phyloP scores from a whole-genome alignment of 1,284 basidiomycete genomes.

The Trametes polyzona region DNA sequence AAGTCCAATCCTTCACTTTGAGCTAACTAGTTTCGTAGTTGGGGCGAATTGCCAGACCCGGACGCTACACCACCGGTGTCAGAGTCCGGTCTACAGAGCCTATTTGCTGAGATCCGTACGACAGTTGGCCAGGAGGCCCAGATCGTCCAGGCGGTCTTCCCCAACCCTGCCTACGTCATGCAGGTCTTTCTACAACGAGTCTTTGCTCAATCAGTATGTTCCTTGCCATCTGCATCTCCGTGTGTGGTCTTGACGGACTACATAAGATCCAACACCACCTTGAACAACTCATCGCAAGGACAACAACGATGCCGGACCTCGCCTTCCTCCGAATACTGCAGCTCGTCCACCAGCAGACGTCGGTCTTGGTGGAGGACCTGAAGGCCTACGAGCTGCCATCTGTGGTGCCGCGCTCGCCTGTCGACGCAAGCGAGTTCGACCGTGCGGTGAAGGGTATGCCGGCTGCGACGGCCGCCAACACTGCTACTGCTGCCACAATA shows the following conservation, averaged over 20 bases:
- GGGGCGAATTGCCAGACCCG: constrained; percentile 82
- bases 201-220: constrained; percentile 92
- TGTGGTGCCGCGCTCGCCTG: constrained; percentile 60
- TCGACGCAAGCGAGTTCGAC: constrained; percentile 63
- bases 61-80: constrained; percentile 77
- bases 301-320: constrained; percentile 79
- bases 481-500: constrained; percentile 60
- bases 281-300: constrained; percentile 81
- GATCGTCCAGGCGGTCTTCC: constrained; percentile 98
- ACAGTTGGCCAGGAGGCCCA: constrained; percentile 97
- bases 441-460: constrained; percentile 53
- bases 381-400: constrained; percentile 89
- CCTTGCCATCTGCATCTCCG: not conserved
- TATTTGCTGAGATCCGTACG: constrained; percentile 87
- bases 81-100: constrained; percentile 79
- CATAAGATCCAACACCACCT: constrained; percentile 93
- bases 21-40: constrained; percentile 51
- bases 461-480: constrained; percentile 39
- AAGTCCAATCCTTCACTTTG: not conserved
- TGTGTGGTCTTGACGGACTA: constrained; percentile 7
- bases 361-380: constrained; percentile 87
- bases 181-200: constrained; percentile 98
- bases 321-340: constrained; percentile 92
- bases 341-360: constrained; percentile 83
- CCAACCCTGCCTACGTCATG: constrained; percentile 97